Conservation (phyloP, 352 stramenopile genomes). For the Pythium apleroticum region DNA sequence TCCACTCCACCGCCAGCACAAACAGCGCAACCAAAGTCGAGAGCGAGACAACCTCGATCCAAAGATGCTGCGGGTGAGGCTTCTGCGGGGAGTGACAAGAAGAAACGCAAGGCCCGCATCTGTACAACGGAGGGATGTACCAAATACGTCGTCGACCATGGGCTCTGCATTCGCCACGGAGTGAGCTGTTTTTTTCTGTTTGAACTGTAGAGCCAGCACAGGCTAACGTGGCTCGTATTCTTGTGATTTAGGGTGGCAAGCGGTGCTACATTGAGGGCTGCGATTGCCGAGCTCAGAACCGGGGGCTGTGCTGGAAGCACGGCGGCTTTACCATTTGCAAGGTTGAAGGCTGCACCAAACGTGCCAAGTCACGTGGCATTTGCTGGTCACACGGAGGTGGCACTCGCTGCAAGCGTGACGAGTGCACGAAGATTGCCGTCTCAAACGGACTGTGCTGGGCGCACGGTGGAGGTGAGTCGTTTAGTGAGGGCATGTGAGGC, state of each 20-base stretch:
- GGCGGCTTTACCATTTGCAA: conserved; percentile 34
- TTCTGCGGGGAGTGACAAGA: conserved; percentile 5
- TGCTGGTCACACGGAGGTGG: conserved; percentile 33
- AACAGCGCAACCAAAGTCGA: not conserved
- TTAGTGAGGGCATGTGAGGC: not conserved
- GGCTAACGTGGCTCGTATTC: not conserved
- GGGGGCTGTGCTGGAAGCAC: conserved; percentile 50
- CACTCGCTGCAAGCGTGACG: conserved; percentile 30
- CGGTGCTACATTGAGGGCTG: conserved; percentile 43
- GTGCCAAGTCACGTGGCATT: conserved; percentile 28
- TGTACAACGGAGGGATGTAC: conserved; percentile 42
- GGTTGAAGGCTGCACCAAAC: conserved; percentile 30
- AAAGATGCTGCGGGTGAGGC: not conserved
- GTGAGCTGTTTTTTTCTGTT: conserved; percentile 17
- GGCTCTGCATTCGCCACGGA: conserved; percentile 45
- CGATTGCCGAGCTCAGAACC: conserved; percentile 48
- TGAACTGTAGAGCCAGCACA: not conserved
- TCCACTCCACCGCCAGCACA: not conserved
- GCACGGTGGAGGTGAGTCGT: conserved; percentile 24
- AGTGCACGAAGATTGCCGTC: conserved; percentile 37
- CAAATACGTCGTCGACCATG: conserved; percentile 48
- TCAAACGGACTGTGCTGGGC: conserved; percentile 44
- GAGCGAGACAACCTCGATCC: not conserved
- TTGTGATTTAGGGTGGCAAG: conserved; percentile 36
- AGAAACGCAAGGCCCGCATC: conserved; percentile 45